Evolutionary conservation across 768 basidiomycete species (phyloP), one percentile per base, ranked within the genome.

Genomic region (Tylopilus rubrobrunneus): DNA sequence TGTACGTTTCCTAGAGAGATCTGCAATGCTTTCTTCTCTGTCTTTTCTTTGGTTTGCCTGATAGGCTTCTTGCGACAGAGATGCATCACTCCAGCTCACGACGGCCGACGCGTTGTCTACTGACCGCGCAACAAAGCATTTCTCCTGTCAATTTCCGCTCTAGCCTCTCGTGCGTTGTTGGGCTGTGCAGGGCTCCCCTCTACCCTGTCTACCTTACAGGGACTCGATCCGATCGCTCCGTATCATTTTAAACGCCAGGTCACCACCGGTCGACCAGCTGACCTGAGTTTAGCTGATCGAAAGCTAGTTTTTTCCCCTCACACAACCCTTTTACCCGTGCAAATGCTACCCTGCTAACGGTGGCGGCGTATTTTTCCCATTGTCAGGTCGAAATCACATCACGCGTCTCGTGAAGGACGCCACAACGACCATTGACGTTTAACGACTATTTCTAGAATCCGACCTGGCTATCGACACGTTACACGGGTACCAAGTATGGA

Each of bases 201-300:
- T 43, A 44, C 48, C 49, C 39, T 40, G 29, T 52, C 49, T 51
- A 28, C 15, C 8, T 39, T 48, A 15, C 43, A 57, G 45, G 55
- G 43, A 41, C 33, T 50, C 56, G 59, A 59, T 61, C 51, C 45
- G 56, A 66, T 63, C 54, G 53, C 47, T 19, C 37, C 48, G 48
- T 57, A n/a, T 55, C 45, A 29, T 48, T 17, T 40, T 34, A 50
- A 39, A 40, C 34, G 57, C 49, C 60, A 53, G 56, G 56, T 55
- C 60, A 23, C 61, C 49, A 51, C 49, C 33, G 17, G 27, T 45
- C 17, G 25, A 25, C 43, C 40, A 27, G 27, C 29, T 19, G 48
- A 55, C 46, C 56, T 56, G 43, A 29, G 52, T 41, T 34, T 48
- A 65, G 39, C 40, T 42, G 45, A 39, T 40, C 11, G 39, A 48